Conservation (phyloP, 1,284 basidiomycete genomes). For the Cronartium quercuum region DNA sequence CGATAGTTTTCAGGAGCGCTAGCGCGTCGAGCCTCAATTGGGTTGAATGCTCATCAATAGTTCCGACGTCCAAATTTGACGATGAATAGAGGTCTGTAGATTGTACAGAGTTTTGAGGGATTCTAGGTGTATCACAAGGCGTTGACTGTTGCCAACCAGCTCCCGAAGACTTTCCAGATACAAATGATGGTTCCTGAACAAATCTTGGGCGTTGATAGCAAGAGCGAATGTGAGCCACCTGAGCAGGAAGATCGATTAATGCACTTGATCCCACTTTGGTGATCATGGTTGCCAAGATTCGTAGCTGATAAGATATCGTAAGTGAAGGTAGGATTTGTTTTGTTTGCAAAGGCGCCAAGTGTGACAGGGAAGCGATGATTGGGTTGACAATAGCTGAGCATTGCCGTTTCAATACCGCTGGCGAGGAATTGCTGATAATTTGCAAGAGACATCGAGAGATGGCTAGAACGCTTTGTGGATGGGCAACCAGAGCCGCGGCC, state of each 20-base stretch:
- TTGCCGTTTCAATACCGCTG: conserved; percentile 14
- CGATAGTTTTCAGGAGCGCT: conserved; percentile 15
- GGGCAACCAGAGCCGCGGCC: conserved; percentile 6
- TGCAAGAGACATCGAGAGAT: conserved; percentile 32
- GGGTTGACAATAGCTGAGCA: conserved; percentile 11
- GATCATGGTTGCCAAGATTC: conserved; percentile 17
- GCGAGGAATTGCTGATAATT: conserved; percentile 26
- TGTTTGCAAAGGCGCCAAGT: neutral
- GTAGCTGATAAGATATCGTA: conserved; percentile 11
- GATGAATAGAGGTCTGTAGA: neutral
- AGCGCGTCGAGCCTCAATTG: conserved; percentile 32
- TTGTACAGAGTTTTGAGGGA: neutral
- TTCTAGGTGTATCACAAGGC: conserved; percentile 11
- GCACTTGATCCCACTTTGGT: conserved; percentile 22
- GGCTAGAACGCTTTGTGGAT: conserved; percentile 9
- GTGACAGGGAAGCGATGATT: conserved; percentile 4
- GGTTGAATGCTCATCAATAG: neutral
- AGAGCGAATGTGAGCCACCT: conserved; percentile 11
- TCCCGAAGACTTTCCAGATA: neutral
- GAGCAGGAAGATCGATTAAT: conserved; percentile 26
- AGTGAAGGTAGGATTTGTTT: conserved; percentile 12
- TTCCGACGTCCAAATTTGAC: neutral
- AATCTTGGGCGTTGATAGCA: conserved; percentile 14
- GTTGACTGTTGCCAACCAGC: neutral
- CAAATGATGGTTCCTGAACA: neutral